phyloP scores from a whole-genome alignment of 2,329 filamentous ascomycete species.

The Monilinia vaccinii-corymbosi region DNA sequence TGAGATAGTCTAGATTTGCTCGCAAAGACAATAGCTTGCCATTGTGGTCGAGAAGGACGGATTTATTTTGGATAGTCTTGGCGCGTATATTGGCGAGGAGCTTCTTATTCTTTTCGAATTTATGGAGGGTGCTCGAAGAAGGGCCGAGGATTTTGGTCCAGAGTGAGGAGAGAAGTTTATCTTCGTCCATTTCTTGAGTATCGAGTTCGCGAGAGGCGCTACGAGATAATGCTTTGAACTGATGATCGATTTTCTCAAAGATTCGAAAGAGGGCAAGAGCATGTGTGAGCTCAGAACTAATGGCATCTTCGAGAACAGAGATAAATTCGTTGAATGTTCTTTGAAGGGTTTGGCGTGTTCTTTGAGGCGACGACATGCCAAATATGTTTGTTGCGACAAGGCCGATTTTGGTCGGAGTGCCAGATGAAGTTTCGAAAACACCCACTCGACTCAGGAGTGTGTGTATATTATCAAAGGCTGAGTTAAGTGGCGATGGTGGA shows the following conservation, averaged over 20 bases:
- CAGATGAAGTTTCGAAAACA: conserved; percentile 45
- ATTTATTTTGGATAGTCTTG: conserved; percentile 80
- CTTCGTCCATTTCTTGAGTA: conserved; percentile 69
- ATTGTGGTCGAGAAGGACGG: conserved; percentile 78
- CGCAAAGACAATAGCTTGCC: conserved; percentile 75
- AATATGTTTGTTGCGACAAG: conserved; percentile 63
- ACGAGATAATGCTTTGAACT: conserved; percentile 81
- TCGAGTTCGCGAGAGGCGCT: conserved; percentile 77
- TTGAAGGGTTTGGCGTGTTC: conserved; percentile 70
- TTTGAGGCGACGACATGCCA: conserved; percentile 71
- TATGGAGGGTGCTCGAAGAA: conserved; percentile 65
- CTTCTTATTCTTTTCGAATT: conserved; percentile 83
- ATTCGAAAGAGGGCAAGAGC: conserved; percentile 73
- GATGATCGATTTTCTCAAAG: conserved; percentile 85
- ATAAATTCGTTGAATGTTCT: conserved; percentile 85
- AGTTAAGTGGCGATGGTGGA: conserved; percentile 55
- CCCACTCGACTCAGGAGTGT: conserved; percentile 59
- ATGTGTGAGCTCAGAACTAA: conserved; percentile 74
- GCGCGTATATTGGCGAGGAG: conserved; percentile 71
- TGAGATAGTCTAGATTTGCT: conserved; percentile 74
- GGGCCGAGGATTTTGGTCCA: conserved; percentile 81
- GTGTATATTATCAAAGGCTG: conserved; percentile 76
- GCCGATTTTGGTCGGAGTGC: conserved; percentile 60
- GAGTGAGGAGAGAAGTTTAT: conserved; percentile 71
- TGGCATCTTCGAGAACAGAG: conserved; percentile 77